Evolutionary conservation across 2,329 filamentous ascomycete species (phyloP).

Genomic region (Lecanicillium sp.): DNA sequence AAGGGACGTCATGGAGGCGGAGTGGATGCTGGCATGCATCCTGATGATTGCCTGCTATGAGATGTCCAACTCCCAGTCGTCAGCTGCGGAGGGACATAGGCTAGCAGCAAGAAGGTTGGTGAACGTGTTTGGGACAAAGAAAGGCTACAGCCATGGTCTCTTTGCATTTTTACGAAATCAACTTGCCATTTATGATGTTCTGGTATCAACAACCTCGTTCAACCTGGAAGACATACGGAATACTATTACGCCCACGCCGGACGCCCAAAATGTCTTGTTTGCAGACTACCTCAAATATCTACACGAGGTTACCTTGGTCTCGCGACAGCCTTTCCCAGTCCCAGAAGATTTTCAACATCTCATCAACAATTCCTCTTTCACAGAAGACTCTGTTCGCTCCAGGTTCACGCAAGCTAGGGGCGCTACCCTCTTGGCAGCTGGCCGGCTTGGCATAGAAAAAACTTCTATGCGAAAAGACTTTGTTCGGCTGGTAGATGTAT

Average conservation of each 20-base stretch:
- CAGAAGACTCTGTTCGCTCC: constrained; percentile 1
- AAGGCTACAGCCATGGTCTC: constrained; percentile 17
- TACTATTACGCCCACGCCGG: constrained; percentile 18
- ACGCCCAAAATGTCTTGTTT: constrained; percentile 21
- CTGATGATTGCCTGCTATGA: constrained; percentile 25
- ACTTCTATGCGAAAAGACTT: constrained; percentile 20
- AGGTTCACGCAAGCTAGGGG: constrained; percentile 25
- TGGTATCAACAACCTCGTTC: constrained; percentile 25
- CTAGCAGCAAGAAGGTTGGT: constrained; percentile 24
- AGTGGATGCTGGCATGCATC: constrained; percentile 27
- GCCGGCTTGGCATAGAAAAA: constrained; percentile 18
- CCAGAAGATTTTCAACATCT: constrained; percentile 2
- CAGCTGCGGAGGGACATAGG: constrained; percentile 24
- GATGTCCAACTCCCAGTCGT: constrained; percentile 22
- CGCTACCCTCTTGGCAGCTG: constrained; percentile 23
- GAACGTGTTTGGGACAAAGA: constrained; percentile 22
- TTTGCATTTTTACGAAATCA: constrained; percentile 26
- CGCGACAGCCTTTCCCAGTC: constrained; percentile 8
- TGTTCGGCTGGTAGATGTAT: constrained; percentile 24
- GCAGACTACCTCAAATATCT: constrained; percentile 21
- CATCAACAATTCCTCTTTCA: constrained; percentile 5
- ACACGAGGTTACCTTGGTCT: constrained; percentile 19
- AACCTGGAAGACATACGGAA: constrained; percentile 19
- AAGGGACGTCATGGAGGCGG: constrained; percentile 22
- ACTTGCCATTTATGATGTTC: constrained; percentile 23